Conservation (phyloP, 2,329 filamentous ascomycete species). For the Fonsecaea pedrosoi region DNA sequence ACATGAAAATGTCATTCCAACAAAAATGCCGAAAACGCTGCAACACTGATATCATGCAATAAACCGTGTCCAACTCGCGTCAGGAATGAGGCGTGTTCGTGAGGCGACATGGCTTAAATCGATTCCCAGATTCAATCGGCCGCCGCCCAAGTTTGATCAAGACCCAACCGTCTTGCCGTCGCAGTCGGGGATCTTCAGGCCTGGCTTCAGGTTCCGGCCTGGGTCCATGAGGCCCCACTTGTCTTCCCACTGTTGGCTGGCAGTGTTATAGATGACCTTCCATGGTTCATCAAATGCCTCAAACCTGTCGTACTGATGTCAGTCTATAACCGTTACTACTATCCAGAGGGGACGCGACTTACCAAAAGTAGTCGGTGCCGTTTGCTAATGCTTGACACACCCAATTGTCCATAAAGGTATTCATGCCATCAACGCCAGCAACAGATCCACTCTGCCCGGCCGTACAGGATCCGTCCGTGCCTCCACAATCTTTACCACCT, state of each 20-base stretch:
- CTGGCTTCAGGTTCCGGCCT: slow-evolving; percentile 80
- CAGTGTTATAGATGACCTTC: slow-evolving; percentile 77
- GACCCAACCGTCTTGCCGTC: slow-evolving; percentile 69
- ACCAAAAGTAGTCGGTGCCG: slow-evolving; percentile 93
- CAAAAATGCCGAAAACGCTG: neutral
- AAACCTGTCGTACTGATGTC: slow-evolving; percentile 62
- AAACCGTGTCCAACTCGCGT: neutral
- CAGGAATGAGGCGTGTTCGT: neutral
- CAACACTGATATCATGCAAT: neutral
- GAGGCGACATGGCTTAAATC: neutral
- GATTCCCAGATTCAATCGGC: neutral
- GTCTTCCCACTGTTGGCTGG: slow-evolving; percentile 82
- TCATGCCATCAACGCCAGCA: slow-evolving; percentile 80
- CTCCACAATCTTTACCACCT: slow-evolving; percentile 80
- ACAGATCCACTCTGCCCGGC: slow-evolving; percentile 67
- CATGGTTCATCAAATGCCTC: slow-evolving; percentile 96
- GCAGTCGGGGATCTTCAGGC: slow-evolving; percentile 86
- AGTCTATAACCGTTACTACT: slow-evolving; percentile 20
- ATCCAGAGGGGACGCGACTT: slow-evolving; percentile 43
- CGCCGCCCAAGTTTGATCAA: slow-evolving; percentile 9
- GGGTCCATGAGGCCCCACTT: slow-evolving; percentile 94
- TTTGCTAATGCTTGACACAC: slow-evolving; percentile 81
- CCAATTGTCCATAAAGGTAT: slow-evolving; percentile 84
- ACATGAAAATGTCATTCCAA: neutral
- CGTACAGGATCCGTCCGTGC: slow-evolving; percentile 60